A percentile compares a stretch with the other conserved stretches of the same genome.
These are phyloP conservation scores for Croton setiger DNA, from an alignment of 441 rosid genomes.

Conservation along the genomic window DNA sequence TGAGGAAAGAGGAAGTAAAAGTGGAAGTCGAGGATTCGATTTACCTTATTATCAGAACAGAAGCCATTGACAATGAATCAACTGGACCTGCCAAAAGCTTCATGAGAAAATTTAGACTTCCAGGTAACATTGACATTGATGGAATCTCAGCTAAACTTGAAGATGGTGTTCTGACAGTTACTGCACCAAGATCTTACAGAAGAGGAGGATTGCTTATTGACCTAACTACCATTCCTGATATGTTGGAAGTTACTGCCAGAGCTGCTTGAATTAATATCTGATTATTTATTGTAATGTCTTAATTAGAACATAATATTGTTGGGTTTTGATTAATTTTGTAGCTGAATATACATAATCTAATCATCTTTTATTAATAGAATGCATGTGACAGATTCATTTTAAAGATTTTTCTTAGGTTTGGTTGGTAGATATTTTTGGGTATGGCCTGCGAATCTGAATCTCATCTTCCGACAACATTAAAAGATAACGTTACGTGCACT, in stretches of 20 bases:
- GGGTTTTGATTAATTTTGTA: slow-evolving; percentile 3
- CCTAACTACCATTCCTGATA: slow-evolving; percentile 47
- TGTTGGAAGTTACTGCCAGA: slow-evolving; percentile 60
- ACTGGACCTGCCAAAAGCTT: slow-evolving; percentile 43
- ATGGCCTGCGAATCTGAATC: neutral
- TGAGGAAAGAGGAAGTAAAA: slow-evolving; percentile 69
- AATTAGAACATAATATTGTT: neutral
- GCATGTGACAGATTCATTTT: neutral
- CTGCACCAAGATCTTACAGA: slow-evolving; percentile 49
- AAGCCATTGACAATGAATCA: slow-evolving; percentile 37
- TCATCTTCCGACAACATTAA: neutral
- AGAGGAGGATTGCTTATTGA: slow-evolving; percentile 46
- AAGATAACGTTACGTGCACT: neutral
- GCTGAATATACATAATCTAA: neutral
- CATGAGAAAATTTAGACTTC: slow-evolving; percentile 69
- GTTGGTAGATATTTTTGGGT: neutral
- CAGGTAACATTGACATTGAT: slow-evolving; percentile 45
- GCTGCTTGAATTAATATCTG: slow-evolving; percentile 50
- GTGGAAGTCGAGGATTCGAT: slow-evolving; percentile 76
- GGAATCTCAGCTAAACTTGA: slow-evolving; percentile 66
- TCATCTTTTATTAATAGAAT: neutral
- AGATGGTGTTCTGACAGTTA: slow-evolving; percentile 62
- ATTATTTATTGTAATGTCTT: neutral
- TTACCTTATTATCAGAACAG: slow-evolving; percentile 63
- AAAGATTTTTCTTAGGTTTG: neutral